Evolutionary conservation across 2,329 filamentous ascomycete species (phyloP).

Genomic region (Didymella keratinophila): DNA sequence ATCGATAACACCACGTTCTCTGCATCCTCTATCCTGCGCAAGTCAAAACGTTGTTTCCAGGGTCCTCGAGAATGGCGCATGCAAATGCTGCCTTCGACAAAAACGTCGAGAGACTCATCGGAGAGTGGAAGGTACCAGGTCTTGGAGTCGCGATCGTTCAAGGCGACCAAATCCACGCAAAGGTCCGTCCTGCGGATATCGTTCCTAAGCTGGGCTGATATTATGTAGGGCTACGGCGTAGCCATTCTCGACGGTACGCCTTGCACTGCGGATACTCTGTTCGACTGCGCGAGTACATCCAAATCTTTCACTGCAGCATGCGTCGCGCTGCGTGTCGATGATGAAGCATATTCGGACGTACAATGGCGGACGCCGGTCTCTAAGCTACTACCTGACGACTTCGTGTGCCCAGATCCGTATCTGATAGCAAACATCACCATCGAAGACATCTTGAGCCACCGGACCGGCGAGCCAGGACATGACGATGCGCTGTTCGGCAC

Average conservation of each 20-base stretch:
- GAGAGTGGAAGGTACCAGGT: slow-evolving; percentile 59
- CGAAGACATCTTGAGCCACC: slow-evolving; percentile 63
- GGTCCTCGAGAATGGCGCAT: slow-evolving; percentile 3
- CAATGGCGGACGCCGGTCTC: slow-evolving; percentile 60
- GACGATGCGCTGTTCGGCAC: slow-evolving; percentile 25
- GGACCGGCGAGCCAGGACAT: slow-evolving; percentile 58
- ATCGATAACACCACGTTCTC: neutral
- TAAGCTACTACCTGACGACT: slow-evolving; percentile 60
- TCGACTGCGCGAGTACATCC: slow-evolving; percentile 64
- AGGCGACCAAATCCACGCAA: slow-evolving; percentile 51
- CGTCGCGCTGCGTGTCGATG: slow-evolving; percentile 59
- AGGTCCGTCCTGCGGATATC: slow-evolving; percentile 33
- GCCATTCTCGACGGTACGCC: slow-evolving; percentile 42
- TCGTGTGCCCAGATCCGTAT: slow-evolving; percentile 58
- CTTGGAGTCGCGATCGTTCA: slow-evolving; percentile 60
- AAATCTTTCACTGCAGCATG: slow-evolving; percentile 64
- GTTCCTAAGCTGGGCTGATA: slow-evolving; percentile 9
- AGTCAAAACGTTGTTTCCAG: neutral
- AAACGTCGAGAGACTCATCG: slow-evolving; percentile 41
- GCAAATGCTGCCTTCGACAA: slow-evolving; percentile 3
- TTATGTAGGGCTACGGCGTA: slow-evolving; percentile 44
- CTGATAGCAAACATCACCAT: slow-evolving; percentile 61
- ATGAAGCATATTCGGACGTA: slow-evolving; percentile 48
- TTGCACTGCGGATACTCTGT: slow-evolving; percentile 56
- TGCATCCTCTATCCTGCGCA: neutral